These are phyloP conservation scores for Xylaria sp. DNA, from an alignment of 2,329 filamentous ascomycete genomes.

Conservation along the genomic window DNA sequence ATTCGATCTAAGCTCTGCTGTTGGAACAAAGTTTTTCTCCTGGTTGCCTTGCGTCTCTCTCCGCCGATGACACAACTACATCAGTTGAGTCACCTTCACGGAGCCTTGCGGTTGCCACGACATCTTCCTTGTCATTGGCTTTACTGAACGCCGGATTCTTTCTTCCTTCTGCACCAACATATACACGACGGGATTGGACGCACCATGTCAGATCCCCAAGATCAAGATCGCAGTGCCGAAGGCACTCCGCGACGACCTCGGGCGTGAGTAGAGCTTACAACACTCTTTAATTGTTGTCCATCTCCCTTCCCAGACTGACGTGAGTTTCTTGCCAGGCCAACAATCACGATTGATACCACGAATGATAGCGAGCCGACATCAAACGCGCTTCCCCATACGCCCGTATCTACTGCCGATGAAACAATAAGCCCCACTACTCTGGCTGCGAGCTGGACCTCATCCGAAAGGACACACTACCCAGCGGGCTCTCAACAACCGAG, in stretches of 20 bases:
- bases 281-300: too few relatives aligned
- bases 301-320: too few relatives aligned
- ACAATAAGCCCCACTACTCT: slow-evolving; percentile 42
- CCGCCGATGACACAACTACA: slow-evolving; percentile 12
- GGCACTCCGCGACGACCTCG: slow-evolving; percentile 35
- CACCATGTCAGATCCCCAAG: slow-evolving; percentile 34
- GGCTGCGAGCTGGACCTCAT: slow-evolving; percentile 35
- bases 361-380: slow-evolving; percentile 37
- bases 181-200: neutral
- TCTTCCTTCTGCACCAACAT: slow-evolving; percentile 7
- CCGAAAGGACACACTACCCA: slow-evolving; percentile 33
- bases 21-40: neutral
- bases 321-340: too few relatives aligned
- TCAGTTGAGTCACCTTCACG: neutral
- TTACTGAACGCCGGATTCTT: neutral
- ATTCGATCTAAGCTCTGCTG: neutral
- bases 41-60: neutral
- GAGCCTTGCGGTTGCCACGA: neutral
- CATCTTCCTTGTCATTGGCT: slow-evolving; percentile 2
- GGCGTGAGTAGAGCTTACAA: slow-evolving; percentile 34
- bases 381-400: slow-evolving; percentile 34
- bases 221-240: slow-evolving; percentile 31
- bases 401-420: slow-evolving; percentile 38
- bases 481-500: slow-evolving; percentile 31
- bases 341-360: slow-evolving; percentile 47